Conservation (phyloP, 495 filamentous ascomycete genomes). For the Xylaria intraflava region DNA sequence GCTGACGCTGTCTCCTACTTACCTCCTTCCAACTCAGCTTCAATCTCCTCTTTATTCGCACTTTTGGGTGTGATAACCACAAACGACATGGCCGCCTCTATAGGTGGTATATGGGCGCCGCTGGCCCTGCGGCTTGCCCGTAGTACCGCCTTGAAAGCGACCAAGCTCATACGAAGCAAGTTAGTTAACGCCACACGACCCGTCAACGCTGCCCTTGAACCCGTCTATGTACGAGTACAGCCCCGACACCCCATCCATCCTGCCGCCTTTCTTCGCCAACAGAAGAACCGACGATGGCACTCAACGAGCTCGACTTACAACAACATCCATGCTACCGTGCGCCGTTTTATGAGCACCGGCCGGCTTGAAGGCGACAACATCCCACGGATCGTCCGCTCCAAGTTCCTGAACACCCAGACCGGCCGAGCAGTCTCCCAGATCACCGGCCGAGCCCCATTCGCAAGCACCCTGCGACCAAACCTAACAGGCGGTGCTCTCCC, state of each 20-base stretch:
- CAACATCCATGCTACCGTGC: conserved; percentile 49
- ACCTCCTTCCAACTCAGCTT: conserved; percentile 19
- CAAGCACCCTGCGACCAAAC: conserved; percentile 83
- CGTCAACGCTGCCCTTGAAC: conserved; percentile 42
- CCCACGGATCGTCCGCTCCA: conserved; percentile 53
- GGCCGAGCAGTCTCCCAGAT: conserved; percentile 59
- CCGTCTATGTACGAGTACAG: conserved; percentile 37
- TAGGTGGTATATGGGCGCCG: conserved; percentile 63
- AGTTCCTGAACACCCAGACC: conserved; percentile 59
- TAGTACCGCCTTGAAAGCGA: conserved; percentile 59
- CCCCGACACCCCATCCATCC: conserved; percentile 67
- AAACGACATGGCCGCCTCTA: conserved; percentile 55
- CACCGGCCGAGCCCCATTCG: conserved; percentile 76
- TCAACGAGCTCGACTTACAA: conserved; percentile 46
- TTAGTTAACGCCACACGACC: conserved; percentile 49
- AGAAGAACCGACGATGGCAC: conserved; percentile 64
- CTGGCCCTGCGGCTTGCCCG: conserved; percentile 63
- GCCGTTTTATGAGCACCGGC: conserved; percentile 56
- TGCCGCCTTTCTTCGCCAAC: conserved; percentile 62
- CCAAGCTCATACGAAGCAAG: conserved; percentile 55
- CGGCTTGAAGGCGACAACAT: conserved; percentile 30
- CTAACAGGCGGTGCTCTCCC: conserved; percentile 82
- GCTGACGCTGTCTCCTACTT: conserved; percentile 6
- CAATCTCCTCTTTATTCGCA: conserved; percentile 14
- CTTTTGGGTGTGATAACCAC: conserved; percentile 25